phyloP scores from a whole-genome alignment of 129 eudicot species.

The Solidago caesia region DNA sequence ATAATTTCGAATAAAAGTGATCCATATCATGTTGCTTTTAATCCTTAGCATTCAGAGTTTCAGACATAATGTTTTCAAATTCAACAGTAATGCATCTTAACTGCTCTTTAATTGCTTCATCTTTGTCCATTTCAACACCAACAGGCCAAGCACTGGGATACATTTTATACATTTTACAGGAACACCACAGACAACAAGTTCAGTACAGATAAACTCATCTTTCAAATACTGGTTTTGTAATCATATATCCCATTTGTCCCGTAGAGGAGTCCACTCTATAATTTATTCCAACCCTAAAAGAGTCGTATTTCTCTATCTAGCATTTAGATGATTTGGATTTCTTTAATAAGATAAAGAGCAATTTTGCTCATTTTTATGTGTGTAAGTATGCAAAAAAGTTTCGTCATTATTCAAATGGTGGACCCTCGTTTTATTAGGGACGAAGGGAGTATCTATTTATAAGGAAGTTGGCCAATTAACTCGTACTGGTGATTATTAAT shows the following conservation, averaged over 20 bases:
- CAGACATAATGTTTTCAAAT: slow-evolving; percentile 7
- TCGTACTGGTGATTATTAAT: not conserved
- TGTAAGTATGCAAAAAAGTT: slow-evolving; percentile 1
- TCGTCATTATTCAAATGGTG: not conserved
- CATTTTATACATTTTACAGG: slow-evolving; percentile 87
- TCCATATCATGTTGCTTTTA: not conserved
- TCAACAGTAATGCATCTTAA: slow-evolving; percentile 7
- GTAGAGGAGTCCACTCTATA: slow-evolving; percentile 3
- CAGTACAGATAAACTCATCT: slow-evolving; percentile 31
- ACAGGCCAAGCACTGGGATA: slow-evolving; percentile 98
- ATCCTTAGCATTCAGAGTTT: not conserved
- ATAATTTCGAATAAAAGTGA: not conserved
- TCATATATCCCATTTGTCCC: slow-evolving; percentile 20
- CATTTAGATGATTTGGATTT: not conserved
- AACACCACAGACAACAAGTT: slow-evolving; percentile 97
- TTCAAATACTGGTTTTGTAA: slow-evolving; percentile 10
- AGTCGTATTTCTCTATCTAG: not conserved
- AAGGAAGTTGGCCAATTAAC: slow-evolving; percentile 13
- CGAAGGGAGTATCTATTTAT: not conserved
- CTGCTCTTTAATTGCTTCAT: not conserved
- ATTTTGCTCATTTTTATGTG: slow-evolving; percentile 1
- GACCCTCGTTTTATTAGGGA: not conserved
- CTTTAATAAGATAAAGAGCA: not conserved
- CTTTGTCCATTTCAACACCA: slow-evolving; percentile 23
- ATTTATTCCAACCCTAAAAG: not conserved